Evolutionary conservation across 202 grass and related monocot species (phyloP).

Genomic region (Digitaria exilis): DNA sequence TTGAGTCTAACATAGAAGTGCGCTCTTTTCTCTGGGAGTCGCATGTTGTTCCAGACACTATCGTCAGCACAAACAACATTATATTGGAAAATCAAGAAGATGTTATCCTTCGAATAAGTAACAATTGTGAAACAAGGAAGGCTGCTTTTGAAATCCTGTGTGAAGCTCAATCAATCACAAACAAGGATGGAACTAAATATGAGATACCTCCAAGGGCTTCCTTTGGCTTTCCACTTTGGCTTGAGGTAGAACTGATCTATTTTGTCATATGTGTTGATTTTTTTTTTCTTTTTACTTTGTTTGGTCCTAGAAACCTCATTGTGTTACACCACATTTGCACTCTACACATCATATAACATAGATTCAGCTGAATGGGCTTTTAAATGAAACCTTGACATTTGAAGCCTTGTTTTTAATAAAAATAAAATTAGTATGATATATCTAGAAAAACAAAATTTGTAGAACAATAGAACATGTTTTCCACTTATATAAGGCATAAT

Average conservation of each 20-base stretch:
- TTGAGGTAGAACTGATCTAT: constrained; percentile 65
- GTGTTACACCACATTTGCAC: neutral
- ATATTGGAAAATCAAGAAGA: constrained; percentile 77
- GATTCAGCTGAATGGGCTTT: neutral
- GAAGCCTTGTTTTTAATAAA: neutral
- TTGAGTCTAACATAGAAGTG: constrained; percentile 57
- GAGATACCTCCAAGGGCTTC: constrained; percentile 55
- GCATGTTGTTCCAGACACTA: constrained; percentile 70
- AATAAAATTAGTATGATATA: neutral
- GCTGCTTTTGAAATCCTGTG: constrained; percentile 80
- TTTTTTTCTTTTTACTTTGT: constrained; percentile 4
- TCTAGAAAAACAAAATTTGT: neutral
- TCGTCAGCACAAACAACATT: constrained; percentile 75
- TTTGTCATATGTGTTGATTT: neutral
- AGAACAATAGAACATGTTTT: neutral
- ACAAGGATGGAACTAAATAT: constrained; percentile 58
- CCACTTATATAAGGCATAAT: neutral
- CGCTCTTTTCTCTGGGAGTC: constrained; percentile 53
- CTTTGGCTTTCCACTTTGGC: constrained; percentile 85
- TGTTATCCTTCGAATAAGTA: constrained; percentile 73
- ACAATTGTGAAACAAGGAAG: constrained; percentile 61
- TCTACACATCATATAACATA: neutral
- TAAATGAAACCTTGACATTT: neutral
- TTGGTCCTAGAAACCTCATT: neutral
- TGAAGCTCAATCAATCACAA: constrained; percentile 58